Base-by-base conservation (phyloP, 352 stramenopile genomes). In the Globisporangium paroecandrum region DNA sequence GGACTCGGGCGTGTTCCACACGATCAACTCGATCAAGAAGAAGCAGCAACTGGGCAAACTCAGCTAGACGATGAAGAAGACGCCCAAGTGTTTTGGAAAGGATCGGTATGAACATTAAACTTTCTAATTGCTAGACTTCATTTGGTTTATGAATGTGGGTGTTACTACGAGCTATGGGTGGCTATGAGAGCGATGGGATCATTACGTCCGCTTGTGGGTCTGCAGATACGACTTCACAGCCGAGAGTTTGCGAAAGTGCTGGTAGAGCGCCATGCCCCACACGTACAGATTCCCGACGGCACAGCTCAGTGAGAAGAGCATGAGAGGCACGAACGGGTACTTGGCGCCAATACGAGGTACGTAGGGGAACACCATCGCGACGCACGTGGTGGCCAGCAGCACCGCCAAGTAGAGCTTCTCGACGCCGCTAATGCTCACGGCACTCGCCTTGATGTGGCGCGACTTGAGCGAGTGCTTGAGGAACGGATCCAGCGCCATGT, bases 1-100 rank as follows among this genome's bases (percentile, higher is more conserved):
- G 53, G 84, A 94, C 74, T 89, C 85, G 6, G 85, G 85, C 20
- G 76, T 93, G 24, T 95, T 93, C 76, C 78, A 92, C 66, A 69
- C 83, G 20, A 77, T 94, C 62, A 93, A 93, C 71, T 92, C 85
- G 49, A 88, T 95, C 72, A 87, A 90, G 77, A 92, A 87, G 71
- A 95, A 94, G 74, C 77, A 90, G 71, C 76, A 90, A 67, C 76
- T 95, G 43, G 87, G 87, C 66, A 95, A 95, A 69, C 71, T 91
- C 13, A 72, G 64, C 43, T 69, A 69, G 53, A 59, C 6, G 34
- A 43, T 10, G 13, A 38, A 49, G 38, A 46, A 46, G 38, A 46
- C 38, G 2, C 15, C 15, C 15, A n/a, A 49, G 15, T 51, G 18
- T 18, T 24, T 51, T 51, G 43, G 43, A 24, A 51, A 51, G 43